Evolutionary conservation across 2,329 filamentous ascomycete genomes (phyloP), one percentile per base, ranked within the genome.

Genomic region (Colletotrichum filicis): DNA sequence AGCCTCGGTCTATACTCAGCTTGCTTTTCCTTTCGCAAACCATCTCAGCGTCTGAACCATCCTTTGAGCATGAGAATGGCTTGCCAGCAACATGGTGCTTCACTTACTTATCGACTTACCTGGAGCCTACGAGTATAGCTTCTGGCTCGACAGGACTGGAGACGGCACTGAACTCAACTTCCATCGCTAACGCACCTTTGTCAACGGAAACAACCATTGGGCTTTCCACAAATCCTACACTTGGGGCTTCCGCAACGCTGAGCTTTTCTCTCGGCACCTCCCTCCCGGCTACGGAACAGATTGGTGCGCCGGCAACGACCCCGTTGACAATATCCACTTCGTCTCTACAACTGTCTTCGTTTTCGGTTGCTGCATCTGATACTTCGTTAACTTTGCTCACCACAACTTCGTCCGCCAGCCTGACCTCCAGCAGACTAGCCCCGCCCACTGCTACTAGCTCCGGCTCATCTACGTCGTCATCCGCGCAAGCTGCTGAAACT

Each of bases 81-180:
- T 30, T 32, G 11, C 7, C 53, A 12, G 55, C 11, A 28, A 37
- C 22, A 4, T 57, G 32, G n/a, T 66, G 63, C 63, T 42, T 66
- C 52, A 66, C 35, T 0, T 66, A 66, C 55, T 3, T 66, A 6
- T 66, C 53, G 22, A 66, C 63, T 2, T 66, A 57, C 16, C 52
- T 66, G 22, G 63, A 57, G 53, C 37, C 6, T 42, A 42, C 14
- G 5, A 7, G 2, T 5, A 49, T 35, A 14, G 22, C 16, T 28
- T 19, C 52, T 56, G 28, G 32, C 6, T 30, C 7, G 8, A 65
- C 32, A n/a, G 19, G 16, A 1, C 37, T 19, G 1, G 37, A 42
- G 37, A 42, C 37, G 1, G 3, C 37, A 7, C 14, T 2, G 7
- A 42, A 42, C 37, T 42, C 37, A 19, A 42, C 37, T 19, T 42